Percentiles rank a stretch among this genome's conserved stretches.
phyloP scores from a whole-genome alignment of 108 stramenopile species.

The Nitzschia palea region DNA sequence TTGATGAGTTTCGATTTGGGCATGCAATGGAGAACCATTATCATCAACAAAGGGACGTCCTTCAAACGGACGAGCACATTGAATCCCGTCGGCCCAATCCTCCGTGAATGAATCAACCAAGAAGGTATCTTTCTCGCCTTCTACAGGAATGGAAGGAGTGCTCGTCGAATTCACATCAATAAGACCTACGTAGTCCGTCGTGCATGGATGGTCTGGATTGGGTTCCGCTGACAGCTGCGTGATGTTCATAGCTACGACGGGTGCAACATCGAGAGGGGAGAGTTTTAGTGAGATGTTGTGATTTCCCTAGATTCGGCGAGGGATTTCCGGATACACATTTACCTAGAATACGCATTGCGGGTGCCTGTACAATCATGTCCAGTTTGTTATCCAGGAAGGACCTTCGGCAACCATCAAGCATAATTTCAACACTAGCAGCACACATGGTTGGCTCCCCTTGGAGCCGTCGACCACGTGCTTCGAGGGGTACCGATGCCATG shows the following conservation, averaged over 20 bases:
- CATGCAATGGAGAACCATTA: conserved; percentile 34
- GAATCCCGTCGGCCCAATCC: background rate
- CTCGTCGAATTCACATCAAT: background rate
- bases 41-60: conserved; percentile 57
- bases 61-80: conserved; percentile 24
- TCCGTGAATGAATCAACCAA: background rate
- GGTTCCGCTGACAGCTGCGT: background rate
- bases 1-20: background rate
- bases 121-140: background rate
- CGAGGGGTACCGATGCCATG: too few species aligned
- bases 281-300: background rate
- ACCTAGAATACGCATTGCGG: background rate
- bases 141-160: background rate
- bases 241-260: background rate
- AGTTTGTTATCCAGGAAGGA: background rate
- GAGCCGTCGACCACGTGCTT: too few species aligned
- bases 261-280: background rate
- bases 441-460: background rate
- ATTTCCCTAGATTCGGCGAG: background rate
- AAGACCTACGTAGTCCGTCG: background rate
- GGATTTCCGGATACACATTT: background rate
- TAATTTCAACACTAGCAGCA: conserved; percentile 2
- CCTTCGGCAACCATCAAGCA: conserved; percentile 6
- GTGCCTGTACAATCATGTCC: background rate
- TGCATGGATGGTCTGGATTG: background rate